Evolutionary conservation across 2,329 filamentous ascomycete species (phyloP), one percentile per base, ranked within the genome.

Genomic region (Didymella sp.): DNA sequence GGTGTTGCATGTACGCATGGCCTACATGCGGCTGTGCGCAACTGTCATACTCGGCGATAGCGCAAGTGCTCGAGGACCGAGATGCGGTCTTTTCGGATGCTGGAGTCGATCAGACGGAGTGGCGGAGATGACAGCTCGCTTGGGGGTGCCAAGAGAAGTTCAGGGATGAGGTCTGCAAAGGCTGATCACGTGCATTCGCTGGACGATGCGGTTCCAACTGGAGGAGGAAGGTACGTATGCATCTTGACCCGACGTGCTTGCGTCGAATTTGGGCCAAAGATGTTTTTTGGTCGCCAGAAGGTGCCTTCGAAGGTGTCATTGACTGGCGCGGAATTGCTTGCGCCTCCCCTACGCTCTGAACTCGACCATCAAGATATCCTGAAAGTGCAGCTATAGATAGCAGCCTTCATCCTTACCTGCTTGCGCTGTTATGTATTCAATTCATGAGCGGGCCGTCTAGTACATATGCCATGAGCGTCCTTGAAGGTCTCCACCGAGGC

Each of bases 1-100:
- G 42, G 4, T 17, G 27, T 22, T 45, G 28, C 28, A 42, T 22
- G 33, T 43, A 50, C 27, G 47, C 47, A 37, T 50, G 31, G 49
- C 49, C 47, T 7, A n/a, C 47, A 27, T 41, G 19, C 22, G 28
- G 12, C 15, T 47, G 33, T 28, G 35, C 25, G 31, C 22, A n/a
- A 22, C n/a, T 30, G 45, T 28, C 8, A 4, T 47, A 13, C 17
- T 25, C 21, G 7, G 21, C n/a, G 12, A 27, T 35, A 24, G n/a
- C 31, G n/a, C 24, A 28, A 25, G 19, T 35, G n/a, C 17, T 21
- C 21, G 27, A n/a, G 6, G 17, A 19, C 13, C n/a, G 17, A 44
- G 15, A 44, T 44, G 17, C 13, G 19, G 28, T 4, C 5, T 30
- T 37, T 28, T 22, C 22, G 17, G 24, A 21, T 49, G 33, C 46